Evolutionary conservation across 495 filamentous ascomycete species (phyloP).

Genomic region (Penicillium salamii): DNA sequence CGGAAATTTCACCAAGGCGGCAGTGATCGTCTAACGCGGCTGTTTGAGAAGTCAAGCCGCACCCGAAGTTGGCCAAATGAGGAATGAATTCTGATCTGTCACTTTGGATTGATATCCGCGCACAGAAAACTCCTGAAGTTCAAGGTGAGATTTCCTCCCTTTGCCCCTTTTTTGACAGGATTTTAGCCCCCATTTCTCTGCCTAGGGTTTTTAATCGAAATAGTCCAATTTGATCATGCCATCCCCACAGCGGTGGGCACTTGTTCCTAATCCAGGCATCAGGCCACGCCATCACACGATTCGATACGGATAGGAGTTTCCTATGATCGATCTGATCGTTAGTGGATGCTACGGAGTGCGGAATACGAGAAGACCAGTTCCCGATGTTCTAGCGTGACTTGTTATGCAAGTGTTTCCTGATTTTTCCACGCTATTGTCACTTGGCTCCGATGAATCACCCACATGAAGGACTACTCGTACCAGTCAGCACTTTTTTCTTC

Average conservation of each 20-base stretch:
- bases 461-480: background rate
- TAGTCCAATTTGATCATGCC: conserved; percentile 14
- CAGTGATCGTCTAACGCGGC: conserved; percentile 18
- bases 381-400: background rate
- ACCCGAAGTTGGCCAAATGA: background rate
- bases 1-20: conserved; percentile 11
- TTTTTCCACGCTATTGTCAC: background rate
- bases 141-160: background rate
- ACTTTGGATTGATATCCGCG: too few species aligned
- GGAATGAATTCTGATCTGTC: background rate
- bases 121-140: too few species aligned
- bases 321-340: background rate
- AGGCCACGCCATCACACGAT: conserved; percentile 18
- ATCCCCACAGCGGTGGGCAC: conserved; percentile 5
- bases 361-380: background rate
- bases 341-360: too few species aligned
- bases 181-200: background rate
- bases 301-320: background rate
- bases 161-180: background rate
- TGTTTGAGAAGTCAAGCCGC: conserved; percentile 14
- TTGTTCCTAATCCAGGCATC: conserved; percentile 6
- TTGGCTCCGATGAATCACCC: background rate
- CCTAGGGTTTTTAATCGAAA: conserved; percentile 4
- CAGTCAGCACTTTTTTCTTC: background rate
- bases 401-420: conserved; percentile 6